Percentiles rank a stretch among this genome's conserved stretches.
phyloP scores from a whole-genome alignment of 164 flowering plant species.

The Platanus orientalis region DNA sequence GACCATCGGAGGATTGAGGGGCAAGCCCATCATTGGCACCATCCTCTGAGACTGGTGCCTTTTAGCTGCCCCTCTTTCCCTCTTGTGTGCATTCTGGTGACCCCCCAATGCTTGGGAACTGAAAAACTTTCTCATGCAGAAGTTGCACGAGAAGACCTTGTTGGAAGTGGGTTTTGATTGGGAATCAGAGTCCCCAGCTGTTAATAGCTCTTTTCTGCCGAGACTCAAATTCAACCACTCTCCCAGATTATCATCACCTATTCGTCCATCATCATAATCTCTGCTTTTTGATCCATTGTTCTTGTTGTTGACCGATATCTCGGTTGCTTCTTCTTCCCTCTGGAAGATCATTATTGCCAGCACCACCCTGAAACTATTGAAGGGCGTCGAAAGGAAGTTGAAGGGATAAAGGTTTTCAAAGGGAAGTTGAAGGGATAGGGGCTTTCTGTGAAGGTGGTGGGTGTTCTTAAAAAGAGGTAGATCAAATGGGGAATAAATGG shows the following conservation, averaged over 20 bases:
- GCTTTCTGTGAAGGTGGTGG: constrained; percentile 14
- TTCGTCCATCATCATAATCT: constrained; percentile 6
- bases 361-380: constrained; percentile 1
- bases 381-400: not conserved
- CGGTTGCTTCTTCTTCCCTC: constrained; percentile 17
- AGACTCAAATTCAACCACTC: constrained; percentile 48
- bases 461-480: constrained; percentile 23
- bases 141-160: constrained; percentile 58
- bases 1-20: constrained; percentile 7
- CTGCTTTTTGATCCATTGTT: constrained; percentile 11
- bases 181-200: constrained; percentile 21
- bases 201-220: constrained; percentile 18
- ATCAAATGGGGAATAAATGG: constrained; percentile 23
- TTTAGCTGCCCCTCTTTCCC: constrained; percentile 53
- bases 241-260: constrained; percentile 22
- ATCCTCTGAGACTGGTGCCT: constrained; percentile 34
- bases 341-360: constrained; percentile 21
- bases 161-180: constrained; percentile 22
- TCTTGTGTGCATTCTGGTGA: constrained; percentile 61
- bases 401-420: too few species aligned
- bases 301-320: constrained; percentile 10
- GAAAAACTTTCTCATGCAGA: constrained; percentile 57
- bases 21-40: constrained; percentile 8
- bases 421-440: constrained; percentile 11
- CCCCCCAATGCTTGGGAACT: constrained; percentile 65